These are phyloP conservation scores for Selaginella tamariscina DNA, from an alignment of 75 land plant species.

Conservation along the genomic window DNA sequence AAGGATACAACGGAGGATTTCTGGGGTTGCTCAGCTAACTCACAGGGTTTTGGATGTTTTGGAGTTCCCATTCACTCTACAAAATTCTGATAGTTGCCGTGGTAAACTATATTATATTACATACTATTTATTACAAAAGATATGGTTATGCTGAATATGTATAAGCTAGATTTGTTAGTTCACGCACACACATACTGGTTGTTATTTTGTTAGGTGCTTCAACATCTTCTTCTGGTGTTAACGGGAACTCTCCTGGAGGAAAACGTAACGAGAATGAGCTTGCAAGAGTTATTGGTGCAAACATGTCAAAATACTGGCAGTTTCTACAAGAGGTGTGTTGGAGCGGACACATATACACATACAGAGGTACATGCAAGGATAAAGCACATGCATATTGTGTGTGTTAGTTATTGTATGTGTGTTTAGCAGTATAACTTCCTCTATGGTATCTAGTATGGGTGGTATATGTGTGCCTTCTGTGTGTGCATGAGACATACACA, in stretches of 20 bases:
- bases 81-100: conserved; percentile 43
- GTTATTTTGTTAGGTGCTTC: no score
- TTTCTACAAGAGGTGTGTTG: conserved; percentile 63
- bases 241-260: conserved; percentile 54
- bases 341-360: conserved; percentile 4
- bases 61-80: conserved; percentile 78
- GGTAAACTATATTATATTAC: no score
- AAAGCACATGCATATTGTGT: no score
- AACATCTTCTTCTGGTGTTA: conserved; percentile 54
- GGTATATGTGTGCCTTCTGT: not conserved
- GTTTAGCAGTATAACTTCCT: no score
- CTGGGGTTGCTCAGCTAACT: conserved; percentile 50
- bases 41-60: conserved; percentile 61
- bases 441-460: no score
- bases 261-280: conserved; percentile 43
- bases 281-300: conserved; percentile 47
- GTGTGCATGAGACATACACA: not conserved
- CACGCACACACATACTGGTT: no score
- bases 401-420: no score
- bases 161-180: no score
- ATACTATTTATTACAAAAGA: no score
- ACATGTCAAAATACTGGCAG: conserved; percentile 59
- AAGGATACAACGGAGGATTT: conserved; percentile 73
- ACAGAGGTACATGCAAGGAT: no score
- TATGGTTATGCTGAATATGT: no score